Base-by-base conservation (phyloP, 768 basidiomycete genomes). In the Amanita brunnescens region DNA sequence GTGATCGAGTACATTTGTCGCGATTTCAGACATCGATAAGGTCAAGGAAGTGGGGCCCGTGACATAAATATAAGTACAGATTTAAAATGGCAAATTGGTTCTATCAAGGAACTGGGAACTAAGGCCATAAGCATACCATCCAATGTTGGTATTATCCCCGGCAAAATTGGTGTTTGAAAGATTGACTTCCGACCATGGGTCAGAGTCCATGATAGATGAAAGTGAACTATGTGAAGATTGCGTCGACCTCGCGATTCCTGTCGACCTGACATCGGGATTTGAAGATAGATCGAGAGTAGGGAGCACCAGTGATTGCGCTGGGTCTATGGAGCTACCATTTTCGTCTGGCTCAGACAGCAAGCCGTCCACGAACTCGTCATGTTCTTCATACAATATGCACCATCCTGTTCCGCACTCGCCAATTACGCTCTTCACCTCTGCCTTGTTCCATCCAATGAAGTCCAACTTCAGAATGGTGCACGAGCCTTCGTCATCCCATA, bases 321-420 rank as follows among this genome's bases (percentile, higher is more conserved):
- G 78, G 59, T 87, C 83, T 20, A 75, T 67, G 21, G 65, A 66
- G 2, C 33, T 9, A 16, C 62, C 63, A 6, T 68, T 69, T 20
- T 66, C 67, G 5, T 56, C 41, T 29, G 61, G 54, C 18, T 64
- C 44, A 2, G 59, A 62, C 29, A 59, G 62, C 14, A 51, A 49
- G 26, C 62, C 56, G 49, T 66, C 69, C 26, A 64, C 56, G 24
- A 64, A 56, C 0, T 64, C 59, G 18, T 56, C 57, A 16, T 52
- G 37, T 41, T 70, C 54, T 62, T 89, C 87, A 60, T 87, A 80
- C 14, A 91, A 64, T 0, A 74, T 71, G 66, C 87, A 91, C 88
- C 89, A 91, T 0, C 82, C 84, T 6, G 72, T 77, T 14, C 82
- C 79, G 26, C 78, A 80, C 61, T 86, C 80, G 10, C 89, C 89